A percentile compares a stretch with the other conserved stretches of the same genome.
Conservation (phyloP, 352 stramenopile genomes). For the Globisporangium heterothallicum region DNA sequence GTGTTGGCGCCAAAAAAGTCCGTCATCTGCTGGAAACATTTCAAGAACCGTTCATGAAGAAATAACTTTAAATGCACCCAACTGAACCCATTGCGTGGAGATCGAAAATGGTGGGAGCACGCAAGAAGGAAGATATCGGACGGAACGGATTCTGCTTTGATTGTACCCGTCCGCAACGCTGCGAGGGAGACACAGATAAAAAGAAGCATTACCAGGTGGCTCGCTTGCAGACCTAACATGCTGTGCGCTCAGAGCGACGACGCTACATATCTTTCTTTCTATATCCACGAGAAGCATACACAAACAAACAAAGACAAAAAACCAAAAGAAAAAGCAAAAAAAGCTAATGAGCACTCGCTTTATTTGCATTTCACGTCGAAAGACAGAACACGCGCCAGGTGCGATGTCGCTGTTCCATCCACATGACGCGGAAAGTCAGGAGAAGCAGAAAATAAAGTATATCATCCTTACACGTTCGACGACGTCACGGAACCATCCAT, state of each 20-base stretch:
- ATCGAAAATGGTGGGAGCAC: too few relatives aligned
- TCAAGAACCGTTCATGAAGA: conserved; percentile 88
- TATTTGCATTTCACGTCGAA: not conserved
- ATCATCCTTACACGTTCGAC: conserved; percentile 50
- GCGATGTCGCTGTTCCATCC: conserved; percentile 10
- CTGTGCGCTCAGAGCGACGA: too few relatives aligned
- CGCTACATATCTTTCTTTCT: conserved; percentile 19
- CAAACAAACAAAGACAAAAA: conserved; percentile 4
- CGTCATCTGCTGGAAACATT: conserved; percentile 91
- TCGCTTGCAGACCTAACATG: not conserved
- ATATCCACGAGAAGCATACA: too few relatives aligned
- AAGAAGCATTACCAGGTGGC: too few relatives aligned
- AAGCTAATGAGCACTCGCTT: not conserved
- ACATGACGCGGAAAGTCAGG: conserved; percentile 10
- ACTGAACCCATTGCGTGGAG: too few relatives aligned
- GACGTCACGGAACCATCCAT: conserved; percentile 29
- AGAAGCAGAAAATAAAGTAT: conserved; percentile 8
- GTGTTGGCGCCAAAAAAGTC: conserved; percentile 94
- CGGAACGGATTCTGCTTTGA: too few relatives aligned
- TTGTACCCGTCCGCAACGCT: too few relatives aligned
- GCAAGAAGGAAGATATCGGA: too few relatives aligned
- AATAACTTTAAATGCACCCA: conserved; percentile 21
- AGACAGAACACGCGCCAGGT: conserved; percentile 5
- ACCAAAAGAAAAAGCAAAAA: conserved; percentile 4
- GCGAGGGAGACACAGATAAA: too few relatives aligned